Evolutionary conservation across 176 grass and related monocot species (phyloP), one percentile per base, ranked within the genome.

Genomic region (Phoenix dactylifera): DNA sequence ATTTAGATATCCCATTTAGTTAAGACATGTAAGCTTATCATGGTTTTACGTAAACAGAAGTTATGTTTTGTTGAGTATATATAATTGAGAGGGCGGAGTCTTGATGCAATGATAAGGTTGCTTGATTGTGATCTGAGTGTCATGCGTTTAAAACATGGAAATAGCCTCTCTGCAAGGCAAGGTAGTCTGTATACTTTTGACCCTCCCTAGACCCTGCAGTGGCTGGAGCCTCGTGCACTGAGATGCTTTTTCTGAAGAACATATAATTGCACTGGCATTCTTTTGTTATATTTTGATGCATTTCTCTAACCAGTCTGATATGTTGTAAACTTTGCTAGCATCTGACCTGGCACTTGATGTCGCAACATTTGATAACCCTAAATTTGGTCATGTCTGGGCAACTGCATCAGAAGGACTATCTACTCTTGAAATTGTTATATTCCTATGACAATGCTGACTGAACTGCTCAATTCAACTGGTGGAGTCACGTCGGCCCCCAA

Each of bases 351-450:
- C 81, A 29, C 55, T 97, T 76, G 92, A 97, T 78, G 78, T 91
- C 70, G 88, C 92, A 58, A 74, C 74, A 50, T 97, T 97, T 23
- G 84, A 91, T 69, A 58, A 81, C 51, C 78, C 87, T 23, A 81
- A 81, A 50, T 98, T 98, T 54, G 66, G 79, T 60, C 54, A 68
- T 57, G 65, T 88, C 16, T 98, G 93, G 87, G 70, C 81, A 57
- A 63, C 68, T 54, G 84, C 84, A 60, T 98, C 93, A 0, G 14
- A 61, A 66, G 82, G 55, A 35, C 73, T 98, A 15, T 73, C 65
- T 55, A 92, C 77, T 64, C 76, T 98, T 58, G 93, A 98, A 69
- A 85, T 98, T 2, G 93, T 24, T 98, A 88, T 72, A 98, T 92
- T 62, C 87, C 93, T 25, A 75, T 83, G 59, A 75, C 72, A 54